phyloP scores from a whole-genome alignment of 1,139 yeast species.

The Lodderomyces oxycetoniae region DNA sequence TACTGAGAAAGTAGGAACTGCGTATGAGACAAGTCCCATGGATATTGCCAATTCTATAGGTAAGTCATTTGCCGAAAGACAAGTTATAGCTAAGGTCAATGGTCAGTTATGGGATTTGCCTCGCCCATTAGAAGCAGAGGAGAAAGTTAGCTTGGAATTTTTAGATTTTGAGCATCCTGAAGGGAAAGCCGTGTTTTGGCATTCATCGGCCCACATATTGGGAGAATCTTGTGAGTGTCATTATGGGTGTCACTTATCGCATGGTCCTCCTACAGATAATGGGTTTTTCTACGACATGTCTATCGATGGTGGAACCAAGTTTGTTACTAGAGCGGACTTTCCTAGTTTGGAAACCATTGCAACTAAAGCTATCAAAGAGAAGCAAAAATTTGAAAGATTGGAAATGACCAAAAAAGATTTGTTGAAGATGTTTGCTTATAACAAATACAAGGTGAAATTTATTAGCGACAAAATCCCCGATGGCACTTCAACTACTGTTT shows the following conservation, averaged over 20 bases:
- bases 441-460: conserved; percentile 89
- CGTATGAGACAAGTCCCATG: conserved; percentile 90
- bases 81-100: conserved; percentile 86
- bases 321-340: conserved; percentile 80
- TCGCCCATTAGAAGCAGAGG: conserved; percentile 80
- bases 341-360: conserved; percentile 81
- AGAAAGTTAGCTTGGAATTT: conserved; percentile 63
- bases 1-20: conserved; percentile 64
- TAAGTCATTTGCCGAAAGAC: conserved; percentile 76
- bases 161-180: conserved; percentile 67
- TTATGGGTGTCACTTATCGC: conserved; percentile 80
- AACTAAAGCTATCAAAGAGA: conserved; percentile 88
- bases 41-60: conserved; percentile 82
- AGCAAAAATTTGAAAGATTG: conserved; percentile 93
- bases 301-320: conserved; percentile 68
- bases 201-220: conserved; percentile 95
- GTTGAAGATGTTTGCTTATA: conserved; percentile 89
- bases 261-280: conserved; percentile 96
- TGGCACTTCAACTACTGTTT: conserved; percentile 93
- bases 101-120: conserved; percentile 92
- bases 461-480: conserved; percentile 90
- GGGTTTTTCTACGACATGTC: conserved; percentile 98
- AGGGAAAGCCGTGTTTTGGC: conserved; percentile 97
- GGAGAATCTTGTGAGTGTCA: conserved; percentile 99
- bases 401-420: conserved; percentile 89